Base-by-base conservation (phyloP, 106 monocot species). In the Agapanthus africanus region DNA sequence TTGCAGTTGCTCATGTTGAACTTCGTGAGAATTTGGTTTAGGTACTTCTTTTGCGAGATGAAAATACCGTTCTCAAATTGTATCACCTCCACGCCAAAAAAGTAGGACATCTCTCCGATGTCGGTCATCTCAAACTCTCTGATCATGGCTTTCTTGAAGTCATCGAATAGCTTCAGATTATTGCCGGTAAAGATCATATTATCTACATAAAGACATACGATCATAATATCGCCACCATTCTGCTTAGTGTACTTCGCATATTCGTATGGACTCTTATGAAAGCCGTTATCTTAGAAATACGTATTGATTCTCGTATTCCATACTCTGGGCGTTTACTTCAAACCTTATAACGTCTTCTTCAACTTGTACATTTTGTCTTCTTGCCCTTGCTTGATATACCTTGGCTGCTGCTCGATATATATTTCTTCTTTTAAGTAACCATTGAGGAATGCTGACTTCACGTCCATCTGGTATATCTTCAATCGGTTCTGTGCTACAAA, bases 101-200 rank as follows among this genome's bases (percentile, higher is more conserved):
- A 70, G 59, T 76, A 76, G 21, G 54, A 67, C 27, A 62, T 11
- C 30, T 54, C 30, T 11, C 76, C 78, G 0, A 78, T 21, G 54
- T 72, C 77, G 56, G 15, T 70, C 70, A 77, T 77, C 31, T 70
- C 62, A 70, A 62, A 71, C 4, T 16, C 68, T 4, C 35, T 70
- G 60, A 51, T 77, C 77, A 71, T 77, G 9, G 61, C 47, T 6
- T 5, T 22, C 33, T 77, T 77, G 33, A 77, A 77, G 8, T 60
- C 34, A 33, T 64, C 16, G 2, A 77, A 18, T 62, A 77, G 36
- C 28, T 52, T 36, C 4, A 59, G 37, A 32, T 31, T 38, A 33
- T 51, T 77, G 16, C 40, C 27, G 6, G 65, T 77, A 51, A 51
- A 71, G 11, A 77, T 71, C 5, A 77, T 37, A 41, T 77, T 71